Conservation (phyloP, 2,329 filamentous ascomycete species). For the Verticillium isaacii region DNA sequence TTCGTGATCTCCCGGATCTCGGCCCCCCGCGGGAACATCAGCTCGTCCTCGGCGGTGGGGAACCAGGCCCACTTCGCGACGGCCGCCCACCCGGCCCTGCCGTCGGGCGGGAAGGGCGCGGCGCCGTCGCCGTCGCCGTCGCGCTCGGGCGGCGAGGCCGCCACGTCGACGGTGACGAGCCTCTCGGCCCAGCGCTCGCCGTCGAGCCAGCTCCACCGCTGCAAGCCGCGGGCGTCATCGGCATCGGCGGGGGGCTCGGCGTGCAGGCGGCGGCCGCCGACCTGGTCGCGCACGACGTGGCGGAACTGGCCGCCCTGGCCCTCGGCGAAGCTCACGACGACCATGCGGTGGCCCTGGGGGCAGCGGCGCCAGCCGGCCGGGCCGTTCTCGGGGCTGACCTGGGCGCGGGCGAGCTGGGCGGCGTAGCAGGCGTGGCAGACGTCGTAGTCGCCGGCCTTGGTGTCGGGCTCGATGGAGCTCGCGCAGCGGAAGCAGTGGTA, state of each 20-base stretch:
- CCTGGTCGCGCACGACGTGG: constrained; percentile 64
- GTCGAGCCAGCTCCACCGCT: constrained; percentile 49
- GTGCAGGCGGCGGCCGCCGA: constrained; percentile 69
- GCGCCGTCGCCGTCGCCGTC: constrained; percentile 21
- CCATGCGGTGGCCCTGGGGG: constrained; percentile 74
- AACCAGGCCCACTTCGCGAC: constrained; percentile 75
- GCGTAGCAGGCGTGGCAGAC: constrained; percentile 77
- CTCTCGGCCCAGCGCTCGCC: constrained; percentile 34
- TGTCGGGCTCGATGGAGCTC: constrained; percentile 39
- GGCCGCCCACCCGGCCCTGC: constrained; percentile 62
- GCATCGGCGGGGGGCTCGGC: constrained; percentile 56
- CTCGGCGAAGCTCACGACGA: constrained; percentile 70
- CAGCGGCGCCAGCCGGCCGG: constrained; percentile 80
- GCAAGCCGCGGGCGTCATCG: constrained; percentile 30
- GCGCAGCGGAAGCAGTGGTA: constrained; percentile 79
- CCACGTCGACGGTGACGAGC: constrained; percentile 47
- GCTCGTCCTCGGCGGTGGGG: constrained; percentile 65
- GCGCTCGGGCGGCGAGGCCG: constrained; percentile 31
- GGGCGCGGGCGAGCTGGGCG: constrained; percentile 55
- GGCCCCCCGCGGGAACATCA: constrained; percentile 78
- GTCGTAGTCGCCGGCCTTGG: constrained; percentile 72
- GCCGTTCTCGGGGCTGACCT: constrained; percentile 72
- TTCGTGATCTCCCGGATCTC: constrained; percentile 81
- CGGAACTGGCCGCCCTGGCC: constrained; percentile 62
- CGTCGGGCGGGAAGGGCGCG: constrained; percentile 64